phyloP scores from a whole-genome alignment of 208 protist species.

The Leishmania mexicana region DNA sequence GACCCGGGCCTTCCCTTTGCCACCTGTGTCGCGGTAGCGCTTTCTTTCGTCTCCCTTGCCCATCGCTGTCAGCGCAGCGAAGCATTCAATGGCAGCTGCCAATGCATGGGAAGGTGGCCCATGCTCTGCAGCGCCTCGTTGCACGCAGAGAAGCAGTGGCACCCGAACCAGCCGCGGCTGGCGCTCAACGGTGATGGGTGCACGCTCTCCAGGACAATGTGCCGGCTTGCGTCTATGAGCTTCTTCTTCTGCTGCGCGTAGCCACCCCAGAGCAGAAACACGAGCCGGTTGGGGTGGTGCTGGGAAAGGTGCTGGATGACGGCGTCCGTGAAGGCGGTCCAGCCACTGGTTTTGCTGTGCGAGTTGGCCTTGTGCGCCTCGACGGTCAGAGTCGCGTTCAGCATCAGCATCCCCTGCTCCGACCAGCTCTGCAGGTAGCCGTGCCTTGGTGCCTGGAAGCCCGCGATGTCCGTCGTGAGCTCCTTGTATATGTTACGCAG shows the following conservation, averaged over 20 bases:
- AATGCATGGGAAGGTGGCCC: slow-evolving; percentile 80
- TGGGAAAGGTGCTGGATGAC: slow-evolving; percentile 88
- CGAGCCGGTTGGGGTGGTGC: slow-evolving; percentile 61
- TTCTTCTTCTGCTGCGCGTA: slow-evolving; percentile 92
- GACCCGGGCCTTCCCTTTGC: neutral
- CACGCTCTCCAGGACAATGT: slow-evolving; percentile 88
- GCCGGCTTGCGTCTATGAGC: slow-evolving; percentile 84
- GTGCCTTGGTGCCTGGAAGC: slow-evolving; percentile 88
- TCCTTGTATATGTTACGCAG: slow-evolving; percentile 98
- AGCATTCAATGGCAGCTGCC: slow-evolving; percentile 58
- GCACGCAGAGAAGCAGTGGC: slow-evolving; percentile 85
- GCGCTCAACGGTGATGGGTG: slow-evolving; percentile 91
- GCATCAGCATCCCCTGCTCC: slow-evolving; percentile 96
- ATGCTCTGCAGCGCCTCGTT: slow-evolving; percentile 67
- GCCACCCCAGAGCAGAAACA: slow-evolving; percentile 97
- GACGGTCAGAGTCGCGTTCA: slow-evolving; percentile 97
- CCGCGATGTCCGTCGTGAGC: slow-evolving; percentile 78
- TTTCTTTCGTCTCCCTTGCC: neutral
- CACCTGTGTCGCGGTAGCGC: neutral
- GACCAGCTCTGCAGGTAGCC: slow-evolving; percentile 96
- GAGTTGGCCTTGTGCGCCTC: slow-evolving; percentile 91
- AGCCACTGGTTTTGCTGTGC: slow-evolving; percentile 92
- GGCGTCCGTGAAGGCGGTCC: slow-evolving; percentile 95
- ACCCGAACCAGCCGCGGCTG: slow-evolving; percentile 71
- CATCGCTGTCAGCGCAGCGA: slow-evolving; percentile 4